Evolutionary conservation across 2,329 filamentous ascomycete species (phyloP).

Genomic region (Stagonosporopsis tanaceti): DNA sequence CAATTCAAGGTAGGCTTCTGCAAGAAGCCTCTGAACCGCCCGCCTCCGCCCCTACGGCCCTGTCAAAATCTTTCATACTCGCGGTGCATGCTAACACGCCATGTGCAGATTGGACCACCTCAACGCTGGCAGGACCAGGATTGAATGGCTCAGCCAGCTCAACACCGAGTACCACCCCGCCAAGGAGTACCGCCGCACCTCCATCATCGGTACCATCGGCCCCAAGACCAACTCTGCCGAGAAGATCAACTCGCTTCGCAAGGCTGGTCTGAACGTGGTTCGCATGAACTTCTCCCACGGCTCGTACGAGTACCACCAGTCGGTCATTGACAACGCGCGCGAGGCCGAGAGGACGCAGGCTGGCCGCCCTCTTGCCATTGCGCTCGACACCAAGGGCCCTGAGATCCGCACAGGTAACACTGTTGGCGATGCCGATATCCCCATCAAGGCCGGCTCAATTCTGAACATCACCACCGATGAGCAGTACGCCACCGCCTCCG

Average conservation of each 20-base stretch:
- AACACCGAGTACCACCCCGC: slow-evolving; percentile 88
- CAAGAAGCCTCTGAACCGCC: slow-evolving; percentile 14
- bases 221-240: slow-evolving; percentile 99
- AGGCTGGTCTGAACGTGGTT: slow-evolving; percentile 93
- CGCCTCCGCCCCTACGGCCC: slow-evolving; percentile 5
- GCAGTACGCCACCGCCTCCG: slow-evolving; percentile 81
- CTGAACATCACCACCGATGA: slow-evolving; percentile 98
- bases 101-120: slow-evolving; percentile 71
- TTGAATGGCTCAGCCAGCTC: slow-evolving; percentile 77
- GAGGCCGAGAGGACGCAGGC: slow-evolving; percentile 78
- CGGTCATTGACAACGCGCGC: slow-evolving; percentile 94
- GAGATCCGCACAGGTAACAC: slow-evolving; percentile 88
- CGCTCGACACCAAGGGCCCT: slow-evolving; percentile 85
- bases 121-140: slow-evolving; percentile 72
- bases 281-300: slow-evolving; percentile 99
- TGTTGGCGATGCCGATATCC: slow-evolving; percentile 73
- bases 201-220: slow-evolving; percentile 98
- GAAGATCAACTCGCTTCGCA: slow-evolving; percentile 93
- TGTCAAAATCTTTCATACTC: background rate
- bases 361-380: slow-evolving; percentile 93
- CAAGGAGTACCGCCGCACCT: slow-evolving; percentile 92
- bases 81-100: slow-evolving; percentile 17
- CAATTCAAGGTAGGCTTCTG: slow-evolving; percentile 12
- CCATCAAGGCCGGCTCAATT: slow-evolving; percentile 82
- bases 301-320: slow-evolving; percentile 95